Evolutionary conservation across 2,329 filamentous ascomycete genomes (phyloP).

Genomic region (Claviceps humidiphila): DNA sequence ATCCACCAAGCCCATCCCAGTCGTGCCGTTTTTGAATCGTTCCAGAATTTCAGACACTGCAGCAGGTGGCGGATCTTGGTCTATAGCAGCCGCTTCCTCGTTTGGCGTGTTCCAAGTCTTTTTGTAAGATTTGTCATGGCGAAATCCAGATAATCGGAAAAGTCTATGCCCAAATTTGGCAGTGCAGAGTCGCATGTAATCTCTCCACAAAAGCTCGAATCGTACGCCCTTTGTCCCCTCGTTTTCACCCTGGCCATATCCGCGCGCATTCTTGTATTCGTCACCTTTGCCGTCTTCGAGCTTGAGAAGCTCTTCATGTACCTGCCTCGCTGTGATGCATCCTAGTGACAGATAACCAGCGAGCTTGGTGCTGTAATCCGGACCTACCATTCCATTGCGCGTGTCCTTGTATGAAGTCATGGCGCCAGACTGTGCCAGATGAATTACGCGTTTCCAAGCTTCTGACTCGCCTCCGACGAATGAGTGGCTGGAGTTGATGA

Average conservation of each 20-base stretch:
- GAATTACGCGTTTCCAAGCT: constrained; percentile 43
- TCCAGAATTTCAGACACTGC: constrained; percentile 36
- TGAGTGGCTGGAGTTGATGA: constrained; percentile 46
- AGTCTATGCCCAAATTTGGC: constrained; percentile 54
- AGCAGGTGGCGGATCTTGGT: constrained; percentile 27
- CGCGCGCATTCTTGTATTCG: constrained; percentile 27
- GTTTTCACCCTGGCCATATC: constrained; percentile 59
- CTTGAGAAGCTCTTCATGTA: constrained; percentile 52
- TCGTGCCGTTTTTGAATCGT: constrained; percentile 52
- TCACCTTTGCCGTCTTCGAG: constrained; percentile 52
- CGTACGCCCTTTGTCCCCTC: constrained; percentile 56
- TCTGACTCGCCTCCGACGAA: constrained; percentile 54
- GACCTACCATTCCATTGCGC: constrained; percentile 56
- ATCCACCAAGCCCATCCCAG: constrained; percentile 66
- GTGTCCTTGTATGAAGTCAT: constrained; percentile 56
- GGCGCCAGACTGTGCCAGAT: constrained; percentile 47
- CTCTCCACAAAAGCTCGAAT: constrained; percentile 64
- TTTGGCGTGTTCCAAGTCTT: constrained; percentile 37
- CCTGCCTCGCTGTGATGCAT: constrained; percentile 57
- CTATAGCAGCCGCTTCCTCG: constrained; percentile 13
- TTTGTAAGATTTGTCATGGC: constrained; percentile 26
- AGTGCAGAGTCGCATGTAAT: constrained; percentile 68
- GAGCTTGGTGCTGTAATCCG: constrained; percentile 63
- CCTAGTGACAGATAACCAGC: constrained; percentile 62
- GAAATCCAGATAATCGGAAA: constrained; percentile 53